Conservation (phyloP, 179 eudicot genomes). For the Beta corolliflora region DNA sequence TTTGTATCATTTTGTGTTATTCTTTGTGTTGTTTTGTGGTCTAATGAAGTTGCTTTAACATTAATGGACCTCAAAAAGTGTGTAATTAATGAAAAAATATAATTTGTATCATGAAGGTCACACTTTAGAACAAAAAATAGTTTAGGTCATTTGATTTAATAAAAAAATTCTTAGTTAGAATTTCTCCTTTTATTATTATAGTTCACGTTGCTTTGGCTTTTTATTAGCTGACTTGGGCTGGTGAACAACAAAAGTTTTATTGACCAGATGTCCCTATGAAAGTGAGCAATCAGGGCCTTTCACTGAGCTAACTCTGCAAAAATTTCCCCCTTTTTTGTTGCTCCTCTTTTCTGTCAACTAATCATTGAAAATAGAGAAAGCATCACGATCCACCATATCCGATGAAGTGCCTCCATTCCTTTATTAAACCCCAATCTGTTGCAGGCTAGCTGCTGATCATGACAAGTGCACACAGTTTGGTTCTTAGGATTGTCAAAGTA, state of each 20-base stretch:
- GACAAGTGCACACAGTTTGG: slow-evolving; percentile 52
- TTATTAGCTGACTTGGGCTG: background rate
- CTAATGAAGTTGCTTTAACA: no score
- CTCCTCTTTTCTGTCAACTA: slow-evolving; percentile 6
- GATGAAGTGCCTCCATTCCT: slow-evolving; percentile 27
- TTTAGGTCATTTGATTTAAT: no score
- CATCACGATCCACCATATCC: slow-evolving; percentile 36
- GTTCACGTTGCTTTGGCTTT: background rate
- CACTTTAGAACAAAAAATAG: no score
- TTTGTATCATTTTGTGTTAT: no score
- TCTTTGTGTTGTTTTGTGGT: no score
- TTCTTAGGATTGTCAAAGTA: slow-evolving; percentile 35
- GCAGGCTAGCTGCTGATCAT: slow-evolving; percentile 41
- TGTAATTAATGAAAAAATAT: no score
- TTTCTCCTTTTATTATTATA: background rate
- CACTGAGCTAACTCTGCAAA: background rate
- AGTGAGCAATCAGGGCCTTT: background rate
- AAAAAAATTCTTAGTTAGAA: no score
- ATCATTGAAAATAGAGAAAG: slow-evolving; percentile 27
- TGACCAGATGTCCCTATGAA: background rate
- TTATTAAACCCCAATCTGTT: slow-evolving; percentile 31
- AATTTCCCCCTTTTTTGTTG: background rate
- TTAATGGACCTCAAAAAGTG: no score
- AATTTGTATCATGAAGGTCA: no score
- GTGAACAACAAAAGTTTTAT: background rate